These are phyloP conservation scores for Ophiostoma sp. DNA, from an alignment of 2,329 filamentous ascomycete genomes.

Conservation along the genomic window DNA sequence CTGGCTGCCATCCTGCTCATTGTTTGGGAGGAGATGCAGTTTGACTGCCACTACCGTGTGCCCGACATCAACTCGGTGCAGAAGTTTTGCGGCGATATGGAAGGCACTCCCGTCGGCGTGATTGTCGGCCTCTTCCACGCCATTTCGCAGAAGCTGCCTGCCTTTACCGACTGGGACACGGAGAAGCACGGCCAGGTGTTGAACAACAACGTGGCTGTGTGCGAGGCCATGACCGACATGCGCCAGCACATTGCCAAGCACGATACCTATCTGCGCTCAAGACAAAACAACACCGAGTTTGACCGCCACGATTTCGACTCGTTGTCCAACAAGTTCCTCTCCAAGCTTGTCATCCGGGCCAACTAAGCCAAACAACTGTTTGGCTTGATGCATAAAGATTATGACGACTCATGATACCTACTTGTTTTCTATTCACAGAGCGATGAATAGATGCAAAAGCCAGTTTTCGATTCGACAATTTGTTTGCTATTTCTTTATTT, in stretches of 20 bases:
- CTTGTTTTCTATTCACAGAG: not conserved
- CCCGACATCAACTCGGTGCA: slow-evolving; percentile 77
- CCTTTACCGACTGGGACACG: slow-evolving; percentile 92
- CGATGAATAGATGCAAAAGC: slow-evolving; percentile 9
- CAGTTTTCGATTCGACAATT: not conserved
- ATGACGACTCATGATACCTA: slow-evolving; percentile 11
- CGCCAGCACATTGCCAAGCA: slow-evolving; percentile 87
- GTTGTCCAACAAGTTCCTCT: slow-evolving; percentile 94
- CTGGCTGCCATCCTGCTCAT: slow-evolving; percentile 85
- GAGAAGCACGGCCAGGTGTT: slow-evolving; percentile 84
- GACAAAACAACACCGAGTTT: slow-evolving; percentile 69
- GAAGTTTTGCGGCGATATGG: slow-evolving; percentile 97
- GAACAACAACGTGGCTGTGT: slow-evolving; percentile 85
- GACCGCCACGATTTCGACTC: slow-evolving; percentile 91
- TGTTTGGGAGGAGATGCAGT: slow-evolving; percentile 98
- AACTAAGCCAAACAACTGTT: slow-evolving; percentile 51
- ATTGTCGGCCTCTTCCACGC: slow-evolving; percentile 96
- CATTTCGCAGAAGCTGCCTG: slow-evolving; percentile 92
- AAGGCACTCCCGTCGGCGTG: slow-evolving; percentile 89
- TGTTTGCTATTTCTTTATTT: slow-evolving; percentile 11
- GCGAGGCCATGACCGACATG: slow-evolving; percentile 94
- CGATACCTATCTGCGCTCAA: slow-evolving; percentile 79
- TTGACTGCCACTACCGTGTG: slow-evolving; percentile 93
- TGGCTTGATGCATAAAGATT: slow-evolving; percentile 7
- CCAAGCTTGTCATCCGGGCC: slow-evolving; percentile 90